These are phyloP conservation scores for Malassezia sp. DNA, from an alignment of 1,284 basidiomycete genomes.

Conservation along the genomic window DNA sequence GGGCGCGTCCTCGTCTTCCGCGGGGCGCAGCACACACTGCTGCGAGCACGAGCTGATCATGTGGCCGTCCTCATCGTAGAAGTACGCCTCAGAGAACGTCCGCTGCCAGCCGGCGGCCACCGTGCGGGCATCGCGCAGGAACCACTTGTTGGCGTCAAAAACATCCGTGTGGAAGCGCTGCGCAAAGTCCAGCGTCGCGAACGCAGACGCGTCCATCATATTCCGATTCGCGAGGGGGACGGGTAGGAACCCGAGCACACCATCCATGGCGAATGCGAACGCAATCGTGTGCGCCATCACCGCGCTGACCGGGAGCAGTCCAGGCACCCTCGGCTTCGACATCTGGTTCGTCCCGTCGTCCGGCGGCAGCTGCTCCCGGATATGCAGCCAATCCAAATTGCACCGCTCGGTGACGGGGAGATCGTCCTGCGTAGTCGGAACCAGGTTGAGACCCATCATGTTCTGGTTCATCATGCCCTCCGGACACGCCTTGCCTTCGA, in stretches of 20 bases:
- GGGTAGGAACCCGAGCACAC: slow-evolving; percentile 33
- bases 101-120: slow-evolving; percentile 21
- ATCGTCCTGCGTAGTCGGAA: slow-evolving; percentile 8
- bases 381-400: slow-evolving; percentile 23
- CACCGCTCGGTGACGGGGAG: slow-evolving; percentile 11
- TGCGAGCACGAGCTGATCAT: slow-evolving; percentile 26
- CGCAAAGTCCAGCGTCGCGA: slow-evolving; percentile 33
- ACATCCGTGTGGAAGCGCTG: slow-evolving; percentile 30
- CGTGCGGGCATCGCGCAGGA: slow-evolving; percentile 28
- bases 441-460: slow-evolving; percentile 9
- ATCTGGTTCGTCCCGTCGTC: slow-evolving; percentile 1
- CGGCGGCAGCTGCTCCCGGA: slow-evolving; percentile 4
- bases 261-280: slow-evolving; percentile 29
- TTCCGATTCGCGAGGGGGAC: slow-evolving; percentile 25
- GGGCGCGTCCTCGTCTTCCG: not conserved
- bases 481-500: slow-evolving; percentile 3
- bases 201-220: slow-evolving; percentile 21
- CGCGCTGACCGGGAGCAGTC: slow-evolving; percentile 7
- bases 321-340: not conserved
- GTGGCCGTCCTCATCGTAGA: slow-evolving; percentile 20
- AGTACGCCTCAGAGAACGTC: slow-evolving; percentile 22
- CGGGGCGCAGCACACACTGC: slow-evolving; percentile 20
- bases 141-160: slow-evolving; percentile 22
- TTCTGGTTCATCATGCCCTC: slow-evolving; percentile 12
- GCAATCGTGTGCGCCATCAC: slow-evolving; percentile 14